A percentile compares a stretch with the other conserved stretches of the same genome.
phyloP scores from a whole-genome alignment of 2,329 filamentous ascomycete genomes.

The Hawksworthiomyces lignivorus region DNA sequence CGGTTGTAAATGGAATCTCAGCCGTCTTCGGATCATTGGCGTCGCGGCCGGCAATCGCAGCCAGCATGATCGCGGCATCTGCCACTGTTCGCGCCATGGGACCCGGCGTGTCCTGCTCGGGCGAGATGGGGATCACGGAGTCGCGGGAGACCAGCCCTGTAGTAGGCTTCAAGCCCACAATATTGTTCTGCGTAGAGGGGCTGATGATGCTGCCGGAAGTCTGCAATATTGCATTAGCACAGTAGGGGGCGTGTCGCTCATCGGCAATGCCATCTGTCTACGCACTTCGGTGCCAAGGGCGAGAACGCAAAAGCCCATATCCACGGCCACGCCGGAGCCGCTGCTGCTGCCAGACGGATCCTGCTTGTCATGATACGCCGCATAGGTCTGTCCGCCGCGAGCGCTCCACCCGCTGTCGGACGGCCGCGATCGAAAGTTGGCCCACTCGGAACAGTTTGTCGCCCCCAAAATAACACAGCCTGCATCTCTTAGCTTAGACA shows the following conservation, averaged over 20 bases:
- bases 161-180: conserved; percentile 63
- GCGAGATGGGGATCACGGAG: conserved; percentile 58
- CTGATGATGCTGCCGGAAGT: conserved; percentile 57
- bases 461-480: conserved; percentile 13
- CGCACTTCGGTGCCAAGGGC: conserved; percentile 56
- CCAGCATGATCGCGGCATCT: conserved; percentile 56
- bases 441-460: conserved; percentile 15
- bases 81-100: conserved; percentile 56
- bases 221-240: conserved; percentile 7
- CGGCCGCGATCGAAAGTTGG: conserved; percentile 11
- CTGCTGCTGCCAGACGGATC: conserved; percentile 50
- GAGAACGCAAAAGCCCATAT: conserved; percentile 52
- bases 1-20: conserved; percentile 45
- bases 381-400: conserved; percentile 14
- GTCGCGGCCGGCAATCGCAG: conserved; percentile 56
- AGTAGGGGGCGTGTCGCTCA: too few relatives aligned
- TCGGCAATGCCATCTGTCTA: neutral
- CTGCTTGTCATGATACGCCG: conserved; percentile 9
- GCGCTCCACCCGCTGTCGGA: conserved; percentile 16
- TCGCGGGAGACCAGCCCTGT: conserved; percentile 56
- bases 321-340: conserved; percentile 52
- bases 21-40: conserved; percentile 56
- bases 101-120: conserved; percentile 59
- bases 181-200: conserved; percentile 46
- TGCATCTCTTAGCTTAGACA: conserved; percentile 7